phyloP scores from a whole-genome alignment of 2,329 filamentous ascomycete genomes.

The Diplodia mutila region DNA sequence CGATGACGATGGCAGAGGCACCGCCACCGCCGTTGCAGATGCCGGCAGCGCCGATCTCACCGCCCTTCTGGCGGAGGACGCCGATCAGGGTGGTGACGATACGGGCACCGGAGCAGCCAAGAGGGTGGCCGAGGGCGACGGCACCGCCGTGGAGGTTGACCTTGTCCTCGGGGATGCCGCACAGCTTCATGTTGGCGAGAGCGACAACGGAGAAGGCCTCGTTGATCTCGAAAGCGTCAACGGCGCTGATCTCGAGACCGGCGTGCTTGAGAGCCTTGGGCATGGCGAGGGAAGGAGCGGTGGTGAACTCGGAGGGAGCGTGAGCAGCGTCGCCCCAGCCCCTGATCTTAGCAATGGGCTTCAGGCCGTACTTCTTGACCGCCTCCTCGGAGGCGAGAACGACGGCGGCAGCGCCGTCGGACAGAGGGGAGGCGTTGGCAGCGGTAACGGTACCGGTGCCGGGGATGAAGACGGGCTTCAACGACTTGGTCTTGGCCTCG shows the following conservation, averaged over 20 bases:
- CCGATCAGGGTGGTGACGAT: slow-evolving; percentile 89
- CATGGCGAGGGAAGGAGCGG: slow-evolving; percentile 88
- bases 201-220: slow-evolving; percentile 98
- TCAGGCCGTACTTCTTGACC: slow-evolving; percentile 87
- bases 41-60: slow-evolving; percentile 88
- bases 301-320: slow-evolving; percentile 93
- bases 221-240: slow-evolving; percentile 98
- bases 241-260: slow-evolving; percentile 72
- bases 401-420: slow-evolving; percentile 89
- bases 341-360: slow-evolving; percentile 92
- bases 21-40: slow-evolving; percentile 99
- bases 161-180: slow-evolving; percentile 77
- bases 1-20: slow-evolving; percentile 90
- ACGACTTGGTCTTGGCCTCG: slow-evolving; percentile 54
- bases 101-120: slow-evolving; percentile 90
- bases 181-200: slow-evolving; percentile 92
- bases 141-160: slow-evolving; percentile 96
- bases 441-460: slow-evolving; percentile 88
- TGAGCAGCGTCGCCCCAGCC: slow-evolving; percentile 96
- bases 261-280: slow-evolving; percentile 98
- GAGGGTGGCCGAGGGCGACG: slow-evolving; percentile 92
- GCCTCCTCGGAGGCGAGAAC: slow-evolving; percentile 94
- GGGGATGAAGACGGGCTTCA: slow-evolving; percentile 79
- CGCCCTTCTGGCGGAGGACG: slow-evolving; percentile 87
- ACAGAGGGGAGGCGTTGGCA: slow-evolving; percentile 94